Evolutionary conservation across 148 eudicot species (phyloP), one percentile per base, ranked within the genome.

Genomic region (Vaccinium macrocarpon): DNA sequence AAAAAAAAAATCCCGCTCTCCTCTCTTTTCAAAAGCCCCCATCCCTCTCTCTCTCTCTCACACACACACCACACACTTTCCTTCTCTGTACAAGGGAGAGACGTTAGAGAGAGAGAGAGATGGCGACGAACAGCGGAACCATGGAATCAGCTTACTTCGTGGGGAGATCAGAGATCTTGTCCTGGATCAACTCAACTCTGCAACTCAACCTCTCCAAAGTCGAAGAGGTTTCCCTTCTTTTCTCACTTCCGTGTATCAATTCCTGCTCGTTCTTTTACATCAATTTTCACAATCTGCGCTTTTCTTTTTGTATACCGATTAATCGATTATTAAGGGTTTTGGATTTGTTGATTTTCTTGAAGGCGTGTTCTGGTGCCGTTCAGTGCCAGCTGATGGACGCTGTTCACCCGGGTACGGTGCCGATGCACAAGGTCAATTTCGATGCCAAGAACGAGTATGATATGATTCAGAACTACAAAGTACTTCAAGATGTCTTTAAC

Each of bases 101-200:
- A 50, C 59, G 19, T 50, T 50, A n/a, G 16, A 76, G 76, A 35
- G 32, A n/a, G 19, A 11, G 64, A 2, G 46, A 85, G 42, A 85
- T 94, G 97, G 93, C 95, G 81, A 87, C 91, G 5, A 92, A 92
- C 85, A 93, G 92, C 10, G 99, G 98, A 21, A 96, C 89, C 87
- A 96, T 96, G 98, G 98, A 96, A 73, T 86, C 92, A 1, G 98
- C 99, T 0, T 96, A 96, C 76, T 96, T 96, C 82, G 99, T 96
- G 46, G 95, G 99, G 23, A 90, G 99, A 90, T 92, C 98, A 0
- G 98, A 96, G 82, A 93, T 96, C 56, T 92, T 96, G 53, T 84
- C 94, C 2, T 96, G 99, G 99, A 94, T 96, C 85, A 94, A 96
- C 75, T 92, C 98, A 1, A 93, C 97, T 23, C 98, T 96, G 52